Evolutionary conservation across 1,284 basidiomycete species (phyloP), one percentile per base, ranked within the genome.

Genomic region (Ustilago lituana): DNA sequence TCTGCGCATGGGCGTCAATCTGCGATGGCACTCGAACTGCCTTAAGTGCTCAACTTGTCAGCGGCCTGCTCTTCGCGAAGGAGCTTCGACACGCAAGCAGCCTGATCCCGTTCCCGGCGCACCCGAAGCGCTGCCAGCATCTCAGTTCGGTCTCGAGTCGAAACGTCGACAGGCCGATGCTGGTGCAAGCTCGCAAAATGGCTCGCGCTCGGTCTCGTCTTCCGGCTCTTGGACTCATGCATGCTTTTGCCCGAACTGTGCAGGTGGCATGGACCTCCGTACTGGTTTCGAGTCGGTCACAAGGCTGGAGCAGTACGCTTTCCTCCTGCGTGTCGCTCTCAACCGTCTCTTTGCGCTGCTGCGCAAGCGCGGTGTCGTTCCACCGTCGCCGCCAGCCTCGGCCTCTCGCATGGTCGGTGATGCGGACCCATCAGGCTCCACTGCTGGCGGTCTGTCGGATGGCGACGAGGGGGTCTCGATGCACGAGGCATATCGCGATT

Each of bases 291-390:
- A 92, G 80, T 87, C 91, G 14, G 95, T 97, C 15, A 93, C 94
- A 49, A 87, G 95, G 62, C 84, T 99, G 72, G 95, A 99, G 85
- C 95, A 99, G 82, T 99, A 97, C 83, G 92, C 96, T 0, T 99
- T 96, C 85, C 84, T 99, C 62, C 85, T 99, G 51, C 94, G 98
- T 76, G 96, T 98, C 17, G 96, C 95, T 5, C 86, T 99, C 53
- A 88, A 94, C 70, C 87, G 95, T 76, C 85, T 99, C 52, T 97
- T 94, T 83, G 87, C 93, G 38, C 86, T 98, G 57, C 86, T 98
- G 79, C 91, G 93, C 85, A 91, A 93, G 84, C 89, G 93, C 71
- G 94, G 94, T 26, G 90, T 94, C 19, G 91, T 97, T 23, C 89
- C 92, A 33, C 84, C 90, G 41, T 89, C 89, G 14, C 89, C 90